phyloP scores from a whole-genome alignment of 2,329 filamentous ascomycete genomes.

The Paecilomyces variotii region DNA sequence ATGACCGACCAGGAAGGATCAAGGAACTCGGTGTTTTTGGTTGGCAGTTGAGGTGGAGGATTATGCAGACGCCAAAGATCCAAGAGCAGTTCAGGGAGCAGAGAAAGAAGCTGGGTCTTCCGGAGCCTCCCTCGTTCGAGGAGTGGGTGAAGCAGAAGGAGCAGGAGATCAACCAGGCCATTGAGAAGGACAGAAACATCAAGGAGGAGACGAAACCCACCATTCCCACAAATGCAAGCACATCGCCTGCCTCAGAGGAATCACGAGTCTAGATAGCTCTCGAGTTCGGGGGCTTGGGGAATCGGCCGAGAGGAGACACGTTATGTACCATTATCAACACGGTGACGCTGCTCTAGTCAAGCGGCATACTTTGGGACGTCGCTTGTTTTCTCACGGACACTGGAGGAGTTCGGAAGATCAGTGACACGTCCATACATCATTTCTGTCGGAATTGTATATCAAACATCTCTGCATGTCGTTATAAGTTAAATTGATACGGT shows the following conservation, averaged over 20 bases:
- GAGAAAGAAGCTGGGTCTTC: slow-evolving; percentile 58
- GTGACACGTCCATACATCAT: neutral
- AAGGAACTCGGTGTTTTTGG: slow-evolving; percentile 83
- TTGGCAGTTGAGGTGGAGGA: slow-evolving; percentile 80
- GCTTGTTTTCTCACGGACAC: neutral
- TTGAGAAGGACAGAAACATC: slow-evolving; percentile 25
- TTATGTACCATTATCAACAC: neutral
- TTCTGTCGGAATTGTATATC: neutral
- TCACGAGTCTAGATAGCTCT: neutral
- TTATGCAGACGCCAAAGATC: slow-evolving; percentile 70
- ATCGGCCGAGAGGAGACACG: neutral
- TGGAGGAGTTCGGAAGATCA: neutral
- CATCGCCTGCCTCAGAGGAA: neutral
- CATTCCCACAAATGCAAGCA: neutral
- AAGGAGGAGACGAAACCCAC: slow-evolving; percentile 23
- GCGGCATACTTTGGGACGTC: neutral
- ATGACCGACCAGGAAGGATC: slow-evolving; percentile 66
- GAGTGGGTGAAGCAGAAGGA: slow-evolving; percentile 38
- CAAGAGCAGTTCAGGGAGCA: slow-evolving; percentile 59
- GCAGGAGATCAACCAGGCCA: slow-evolving; percentile 30
- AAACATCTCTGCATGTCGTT: neutral
- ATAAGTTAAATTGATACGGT: neutral
- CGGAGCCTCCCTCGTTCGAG: slow-evolving; percentile 38
- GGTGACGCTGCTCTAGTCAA: neutral
- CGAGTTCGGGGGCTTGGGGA: neutral